Base-by-base conservation (phyloP, 257 asterid genomes). In the Forsythia suspensa region DNA sequence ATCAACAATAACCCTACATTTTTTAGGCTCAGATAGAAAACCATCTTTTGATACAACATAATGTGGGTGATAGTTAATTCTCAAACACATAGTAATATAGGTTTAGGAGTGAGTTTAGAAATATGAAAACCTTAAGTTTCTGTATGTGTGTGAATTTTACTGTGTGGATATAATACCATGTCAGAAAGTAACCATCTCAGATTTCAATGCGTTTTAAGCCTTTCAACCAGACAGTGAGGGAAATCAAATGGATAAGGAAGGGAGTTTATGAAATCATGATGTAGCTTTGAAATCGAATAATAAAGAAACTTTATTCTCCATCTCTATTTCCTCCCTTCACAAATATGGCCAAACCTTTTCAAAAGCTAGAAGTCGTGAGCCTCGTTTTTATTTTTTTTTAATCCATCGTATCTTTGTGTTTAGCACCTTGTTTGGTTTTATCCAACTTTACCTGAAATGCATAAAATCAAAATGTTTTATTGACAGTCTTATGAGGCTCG, bases 41-140 rank as follows among this genome's bases (percentile, higher is more conserved):
- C 72, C 61, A 79, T 40, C 78, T 24, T 79, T 46, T 61, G 81
- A 36, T 55, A 75, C 66, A 61, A 65, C 18, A 71, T 81, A 73
- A 36, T 38, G 67, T 70, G 71, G 61, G 55, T 6, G 48, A 75
- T 57, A 70, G 16, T 65, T 36, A 63, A 59, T 59, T 57, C 66
- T 18, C 29, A 57, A 57, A n/a, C 66, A 46, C 65, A n/a, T 5
- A 8, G 36, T 63, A 21, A 63, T 24, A 63, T 73, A 65, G 38
- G 80, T 61, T 76, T 39, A 63, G 18, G 38, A 63, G 70, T 9
- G 37, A 75, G 55, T 69, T 38, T 8, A 77, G 9, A 70, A 76
- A 29, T 39, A 51, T 51, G 55, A 73, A 79, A 76, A 72, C 46
- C 48, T 70, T 21, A 29, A 29, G 73, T 72, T 70, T 37, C 39